Conservation (phyloP, 306 rosid genomes). For the Abrus precatorius region DNA sequence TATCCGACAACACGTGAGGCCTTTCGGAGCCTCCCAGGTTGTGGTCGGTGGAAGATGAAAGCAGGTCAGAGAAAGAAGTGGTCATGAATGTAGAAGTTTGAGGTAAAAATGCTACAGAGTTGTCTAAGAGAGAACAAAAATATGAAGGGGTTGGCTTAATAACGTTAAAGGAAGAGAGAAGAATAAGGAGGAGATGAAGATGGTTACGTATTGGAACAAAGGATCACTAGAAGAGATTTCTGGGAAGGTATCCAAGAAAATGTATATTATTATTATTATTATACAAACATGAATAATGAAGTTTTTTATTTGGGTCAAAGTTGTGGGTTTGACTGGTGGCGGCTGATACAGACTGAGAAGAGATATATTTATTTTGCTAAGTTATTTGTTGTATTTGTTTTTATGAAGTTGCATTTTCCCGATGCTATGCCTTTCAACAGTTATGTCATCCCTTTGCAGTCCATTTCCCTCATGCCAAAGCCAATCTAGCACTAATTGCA, state of each 20-base stretch:
- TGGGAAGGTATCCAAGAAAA: conserved; percentile 50
- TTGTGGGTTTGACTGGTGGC: conserved; percentile 85
- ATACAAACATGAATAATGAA: not conserved
- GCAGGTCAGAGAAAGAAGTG: conserved; percentile 78
- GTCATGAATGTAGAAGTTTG: conserved; percentile 50
- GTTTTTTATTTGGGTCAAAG: conserved; percentile 59
- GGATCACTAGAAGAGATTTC: conserved; percentile 47
- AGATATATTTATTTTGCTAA: conserved; percentile 10
- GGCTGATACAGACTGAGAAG: conserved; percentile 49
- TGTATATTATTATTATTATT: not conserved
- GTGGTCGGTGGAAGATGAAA: conserved; percentile 55
- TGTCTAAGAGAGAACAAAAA: conserved; percentile 17
- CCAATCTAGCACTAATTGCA: not conserved
- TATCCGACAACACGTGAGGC: conserved; percentile 57
- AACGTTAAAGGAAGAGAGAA: not conserved
- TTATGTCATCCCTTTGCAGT: too few species aligned
- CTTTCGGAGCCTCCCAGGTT: conserved; percentile 31
- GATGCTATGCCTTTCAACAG: not conserved
- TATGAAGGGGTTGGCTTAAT: not conserved
- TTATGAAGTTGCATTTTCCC: not conserved
- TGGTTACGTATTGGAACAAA: conserved; percentile 59
- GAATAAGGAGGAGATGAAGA: conserved; percentile 36
- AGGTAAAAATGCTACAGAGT: not conserved
- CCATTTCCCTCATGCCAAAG: not conserved
- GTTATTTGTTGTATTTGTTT: not conserved